Conservation (phyloP, 805 yeast genomes). For the Candida incommunis region DNA sequence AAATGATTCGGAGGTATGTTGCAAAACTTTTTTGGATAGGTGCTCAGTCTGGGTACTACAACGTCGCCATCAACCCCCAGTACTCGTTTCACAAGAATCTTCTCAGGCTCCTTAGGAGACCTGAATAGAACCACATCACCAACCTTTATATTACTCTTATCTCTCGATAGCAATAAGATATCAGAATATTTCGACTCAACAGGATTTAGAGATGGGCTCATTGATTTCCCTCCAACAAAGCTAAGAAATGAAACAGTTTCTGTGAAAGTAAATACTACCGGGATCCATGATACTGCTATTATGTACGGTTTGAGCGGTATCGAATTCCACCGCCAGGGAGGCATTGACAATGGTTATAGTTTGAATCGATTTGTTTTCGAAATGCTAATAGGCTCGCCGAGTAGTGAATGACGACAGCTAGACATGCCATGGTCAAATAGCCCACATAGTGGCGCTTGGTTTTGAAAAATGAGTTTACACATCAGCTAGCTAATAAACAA, state of each 20-base stretch:
- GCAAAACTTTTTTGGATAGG: conserved; percentile 48
- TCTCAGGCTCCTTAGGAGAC: conserved; percentile 70
- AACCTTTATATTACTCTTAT: conserved; percentile 31
- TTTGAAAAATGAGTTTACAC: no score
- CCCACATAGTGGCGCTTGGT: no score
- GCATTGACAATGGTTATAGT: no score
- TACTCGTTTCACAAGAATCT: conserved; percentile 65
- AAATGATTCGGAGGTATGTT: conserved; percentile 64
- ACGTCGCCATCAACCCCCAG: conserved; percentile 63
- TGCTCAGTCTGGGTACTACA: conserved; percentile 34
- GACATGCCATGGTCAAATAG: no score
- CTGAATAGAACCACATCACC: conserved; percentile 68
- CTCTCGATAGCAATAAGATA: conserved; percentile 40
- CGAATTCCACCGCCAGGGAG: background rate
- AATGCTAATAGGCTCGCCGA: no score
- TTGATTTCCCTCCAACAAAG: conserved; percentile 64
- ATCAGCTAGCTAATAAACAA: no score
- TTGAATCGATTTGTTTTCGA: no score
- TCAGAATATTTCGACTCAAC: conserved; percentile 26
- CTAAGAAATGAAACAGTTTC: conserved; percentile 65
- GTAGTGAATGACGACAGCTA: no score
- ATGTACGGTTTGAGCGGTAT: background rate
- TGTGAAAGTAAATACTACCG: conserved; percentile 54
- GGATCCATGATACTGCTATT: conserved; percentile 55
- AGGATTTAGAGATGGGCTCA: conserved; percentile 84